phyloP scores from a whole-genome alignment of 1,139 yeast species.

The Candida sp. region DNA sequence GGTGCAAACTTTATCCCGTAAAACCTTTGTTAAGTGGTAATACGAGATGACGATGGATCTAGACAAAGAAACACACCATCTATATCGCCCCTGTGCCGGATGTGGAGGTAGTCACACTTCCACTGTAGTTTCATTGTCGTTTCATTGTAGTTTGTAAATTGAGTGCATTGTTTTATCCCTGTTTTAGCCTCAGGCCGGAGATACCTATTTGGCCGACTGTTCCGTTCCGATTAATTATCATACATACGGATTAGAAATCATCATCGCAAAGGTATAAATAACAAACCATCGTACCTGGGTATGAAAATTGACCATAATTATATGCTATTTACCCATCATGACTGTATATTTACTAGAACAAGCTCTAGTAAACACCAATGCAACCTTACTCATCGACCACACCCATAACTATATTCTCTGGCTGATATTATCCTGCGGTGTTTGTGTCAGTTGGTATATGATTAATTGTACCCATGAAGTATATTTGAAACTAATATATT shows the following conservation, averaged over 20 bases:
- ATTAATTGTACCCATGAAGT: background rate
- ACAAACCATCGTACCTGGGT: background rate
- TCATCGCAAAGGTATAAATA: background rate
- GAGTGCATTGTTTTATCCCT: too few species aligned
- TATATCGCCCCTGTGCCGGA: too few species aligned
- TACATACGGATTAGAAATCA: background rate
- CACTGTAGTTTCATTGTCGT: too few species aligned
- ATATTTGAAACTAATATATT: conserved; percentile 1
- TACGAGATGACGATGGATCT: too few species aligned
- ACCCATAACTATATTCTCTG: background rate
- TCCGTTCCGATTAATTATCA: background rate
- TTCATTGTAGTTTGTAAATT: too few species aligned
- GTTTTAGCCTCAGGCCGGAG: background rate
- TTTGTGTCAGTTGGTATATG: background rate
- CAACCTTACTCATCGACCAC: background rate
- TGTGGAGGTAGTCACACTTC: too few species aligned
- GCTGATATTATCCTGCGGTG: background rate
- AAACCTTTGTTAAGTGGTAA: too few species aligned
- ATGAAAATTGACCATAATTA: too few species aligned
- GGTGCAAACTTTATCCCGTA: too few species aligned
- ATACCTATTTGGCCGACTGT: background rate
- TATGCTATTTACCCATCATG: background rate
- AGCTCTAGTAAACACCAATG: background rate
- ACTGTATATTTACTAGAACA: background rate
- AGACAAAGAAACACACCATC: too few species aligned